Conservation (phyloP, 805 yeast species). For the Cyberlindnera saturnus region DNA sequence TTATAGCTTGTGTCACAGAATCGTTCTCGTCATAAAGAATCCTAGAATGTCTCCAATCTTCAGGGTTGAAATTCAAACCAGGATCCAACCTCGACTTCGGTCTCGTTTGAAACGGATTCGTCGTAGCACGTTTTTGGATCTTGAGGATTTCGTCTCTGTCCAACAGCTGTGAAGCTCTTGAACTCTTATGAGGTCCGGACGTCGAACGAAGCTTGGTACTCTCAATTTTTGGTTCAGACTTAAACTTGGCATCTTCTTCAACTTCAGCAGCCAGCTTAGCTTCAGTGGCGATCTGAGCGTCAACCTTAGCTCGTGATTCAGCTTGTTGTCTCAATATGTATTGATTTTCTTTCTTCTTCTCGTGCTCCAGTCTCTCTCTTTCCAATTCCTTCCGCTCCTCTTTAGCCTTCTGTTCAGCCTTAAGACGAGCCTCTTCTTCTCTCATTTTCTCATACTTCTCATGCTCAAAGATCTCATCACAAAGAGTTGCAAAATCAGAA, state of each 20-base stretch:
- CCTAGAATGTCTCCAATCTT: conserved; percentile 16
- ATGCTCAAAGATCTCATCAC: conserved; percentile 72
- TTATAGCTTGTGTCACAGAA: conserved; percentile 34
- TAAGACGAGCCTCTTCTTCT: conserved; percentile 31
- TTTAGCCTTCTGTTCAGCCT: conserved; percentile 39
- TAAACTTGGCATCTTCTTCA: conserved; percentile 14
- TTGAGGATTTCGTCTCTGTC: conserved; percentile 24
- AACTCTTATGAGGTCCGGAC: conserved; percentile 28
- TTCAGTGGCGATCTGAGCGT: conserved; percentile 3
- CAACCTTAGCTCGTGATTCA: conserved; percentile 12
- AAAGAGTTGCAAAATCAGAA: conserved; percentile 69
- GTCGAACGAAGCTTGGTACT: conserved; percentile 28
- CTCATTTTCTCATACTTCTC: conserved; percentile 56
- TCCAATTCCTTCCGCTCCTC: conserved; percentile 20
- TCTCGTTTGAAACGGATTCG: conserved; percentile 31
- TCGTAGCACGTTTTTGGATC: conserved; percentile 30
- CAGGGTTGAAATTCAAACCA: conserved; percentile 27
- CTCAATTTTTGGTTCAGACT: conserved; percentile 11
- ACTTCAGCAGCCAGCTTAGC: conserved; percentile 12
- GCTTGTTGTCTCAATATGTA: conserved; percentile 23
- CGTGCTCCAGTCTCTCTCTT: conserved; percentile 7
- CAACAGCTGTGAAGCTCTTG: conserved; percentile 16
- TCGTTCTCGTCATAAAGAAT: conserved; percentile 19
- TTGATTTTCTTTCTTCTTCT: conserved; percentile 7
- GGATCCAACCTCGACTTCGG: conserved; percentile 41